phyloP scores from a whole-genome alignment of 176 grass and related monocot species.

The Eleusine indica region DNA sequence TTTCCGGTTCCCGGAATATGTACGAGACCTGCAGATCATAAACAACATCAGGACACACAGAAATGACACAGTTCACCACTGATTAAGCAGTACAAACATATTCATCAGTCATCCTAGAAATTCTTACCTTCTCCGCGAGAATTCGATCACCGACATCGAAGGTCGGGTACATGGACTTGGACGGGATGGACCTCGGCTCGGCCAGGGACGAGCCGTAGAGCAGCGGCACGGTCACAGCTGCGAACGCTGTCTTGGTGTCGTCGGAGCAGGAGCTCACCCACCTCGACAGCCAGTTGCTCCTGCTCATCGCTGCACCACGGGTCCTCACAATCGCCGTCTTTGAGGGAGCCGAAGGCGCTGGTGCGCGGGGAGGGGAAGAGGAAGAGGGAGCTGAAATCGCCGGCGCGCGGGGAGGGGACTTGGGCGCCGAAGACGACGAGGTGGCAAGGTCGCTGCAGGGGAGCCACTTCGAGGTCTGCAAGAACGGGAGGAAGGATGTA shows the following conservation, averaged over 20 bases:
- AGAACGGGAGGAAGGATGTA: conserved; percentile 73
- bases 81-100: background rate
- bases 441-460: conserved; percentile 79
- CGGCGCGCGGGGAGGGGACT: conserved; percentile 31
- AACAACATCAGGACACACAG: conserved; percentile 1
- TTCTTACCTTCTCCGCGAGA: conserved; percentile 88
- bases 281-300: conserved; percentile 76
- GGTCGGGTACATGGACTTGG: conserved; percentile 96
- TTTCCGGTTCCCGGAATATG: conserved; percentile 84
- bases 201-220: conserved; percentile 82
- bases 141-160: conserved; percentile 97
- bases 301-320: conserved; percentile 39
- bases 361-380: conserved; percentile 21
- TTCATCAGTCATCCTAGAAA: background rate
- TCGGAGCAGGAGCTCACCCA: conserved; percentile 86
- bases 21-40: conserved; percentile 78
- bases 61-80: background rate
- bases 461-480: conserved; percentile 82
- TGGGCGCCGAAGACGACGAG: conserved; percentile 29
- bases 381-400: conserved; percentile 16
- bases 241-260: conserved; percentile 89
- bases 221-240: conserved; percentile 82
- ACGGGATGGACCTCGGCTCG: conserved; percentile 89
- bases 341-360: conserved; percentile 14
- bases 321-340: conserved; percentile 34